These are phyloP conservation scores for Rhodomyrtus psidioides DNA, from an alignment of 441 rosid genomes.

Conservation along the genomic window DNA sequence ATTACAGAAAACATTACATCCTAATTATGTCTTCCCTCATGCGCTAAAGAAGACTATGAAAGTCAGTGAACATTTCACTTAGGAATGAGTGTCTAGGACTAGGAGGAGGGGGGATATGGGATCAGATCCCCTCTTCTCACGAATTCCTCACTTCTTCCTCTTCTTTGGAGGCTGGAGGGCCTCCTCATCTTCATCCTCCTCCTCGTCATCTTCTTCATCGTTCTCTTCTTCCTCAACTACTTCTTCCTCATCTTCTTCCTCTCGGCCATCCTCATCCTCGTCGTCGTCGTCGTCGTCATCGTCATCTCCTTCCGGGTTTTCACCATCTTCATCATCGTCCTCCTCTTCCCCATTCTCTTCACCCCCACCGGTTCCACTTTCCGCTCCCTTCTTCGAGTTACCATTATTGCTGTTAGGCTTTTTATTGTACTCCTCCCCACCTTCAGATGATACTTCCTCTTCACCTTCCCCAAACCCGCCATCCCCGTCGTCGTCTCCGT, in stretches of 20 bases:
- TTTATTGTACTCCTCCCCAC: slow-evolving; percentile 22
- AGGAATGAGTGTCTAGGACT: neutral
- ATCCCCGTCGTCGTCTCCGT: slow-evolving; percentile 31
- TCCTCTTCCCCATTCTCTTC: slow-evolving; percentile 38
- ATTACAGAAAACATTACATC: neutral
- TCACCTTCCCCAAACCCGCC: slow-evolving; percentile 39
- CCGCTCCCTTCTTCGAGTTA: slow-evolving; percentile 28
- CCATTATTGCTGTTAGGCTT: slow-evolving; percentile 25
- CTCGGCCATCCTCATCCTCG: slow-evolving; percentile 22
- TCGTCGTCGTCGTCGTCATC: slow-evolving; percentile 21
- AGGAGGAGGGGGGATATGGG: neutral
- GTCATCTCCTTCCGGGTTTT: slow-evolving; percentile 6
- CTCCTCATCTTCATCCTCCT: slow-evolving; percentile 54
- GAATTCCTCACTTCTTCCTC: slow-evolving; percentile 48
- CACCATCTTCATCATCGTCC: slow-evolving; percentile 25
- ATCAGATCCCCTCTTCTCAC: neutral
- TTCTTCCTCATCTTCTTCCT: slow-evolving; percentile 35
- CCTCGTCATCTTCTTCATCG: neutral
- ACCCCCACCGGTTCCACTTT: slow-evolving; percentile 21
- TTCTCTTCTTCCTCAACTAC: slow-evolving; percentile 30
- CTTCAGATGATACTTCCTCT: slow-evolving; percentile 47
- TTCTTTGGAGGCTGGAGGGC: slow-evolving; percentile 65
- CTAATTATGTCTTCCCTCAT: neutral
- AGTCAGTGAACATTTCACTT: neutral
- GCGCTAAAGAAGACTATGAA: neutral